Conservation (phyloP, 805 yeast species). For the Kuraishia ogatae region DNA sequence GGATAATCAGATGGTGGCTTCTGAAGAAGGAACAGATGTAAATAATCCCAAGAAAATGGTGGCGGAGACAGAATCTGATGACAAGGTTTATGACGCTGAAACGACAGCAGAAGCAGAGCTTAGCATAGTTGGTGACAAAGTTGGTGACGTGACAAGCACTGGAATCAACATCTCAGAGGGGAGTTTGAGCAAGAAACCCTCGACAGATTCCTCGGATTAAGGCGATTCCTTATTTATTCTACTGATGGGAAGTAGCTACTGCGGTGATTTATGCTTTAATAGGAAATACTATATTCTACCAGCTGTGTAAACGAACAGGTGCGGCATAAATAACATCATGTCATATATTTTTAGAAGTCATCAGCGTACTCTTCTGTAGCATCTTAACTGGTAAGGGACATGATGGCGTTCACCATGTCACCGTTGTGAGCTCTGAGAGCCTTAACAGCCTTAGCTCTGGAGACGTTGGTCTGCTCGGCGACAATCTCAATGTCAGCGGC, state of each 20-base stretch:
- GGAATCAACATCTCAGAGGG: not conserved
- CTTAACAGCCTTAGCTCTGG: conserved; percentile 85
- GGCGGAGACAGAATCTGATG: not conserved
- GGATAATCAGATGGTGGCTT: not conserved
- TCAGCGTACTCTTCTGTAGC: not conserved
- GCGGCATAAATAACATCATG: not conserved
- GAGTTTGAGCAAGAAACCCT: not conserved
- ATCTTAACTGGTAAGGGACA: conserved; percentile 46
- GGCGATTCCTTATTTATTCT: too few relatives aligned
- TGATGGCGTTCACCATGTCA: conserved; percentile 94
- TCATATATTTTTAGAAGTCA: not conserved
- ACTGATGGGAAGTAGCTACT: too few relatives aligned
- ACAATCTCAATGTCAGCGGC: conserved; percentile 78
- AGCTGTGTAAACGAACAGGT: not conserved
- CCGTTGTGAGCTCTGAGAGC: conserved; percentile 84
- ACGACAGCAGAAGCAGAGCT: too few relatives aligned
- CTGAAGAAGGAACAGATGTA: not conserved
- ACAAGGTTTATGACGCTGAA: not conserved
- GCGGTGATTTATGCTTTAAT: too few relatives aligned
- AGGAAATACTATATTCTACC: not conserved
- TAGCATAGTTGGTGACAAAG: not conserved
- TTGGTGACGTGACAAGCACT: not conserved
- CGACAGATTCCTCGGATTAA: not conserved
- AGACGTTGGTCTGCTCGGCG: conserved; percentile 83
- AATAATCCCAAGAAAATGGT: not conserved